Percentiles rank a stretch among this genome's conserved stretches.
Evolutionary conservation across 202 grass and related monocot species (phyloP).

Genomic region (Dendrocalamus latiflorus): DNA sequence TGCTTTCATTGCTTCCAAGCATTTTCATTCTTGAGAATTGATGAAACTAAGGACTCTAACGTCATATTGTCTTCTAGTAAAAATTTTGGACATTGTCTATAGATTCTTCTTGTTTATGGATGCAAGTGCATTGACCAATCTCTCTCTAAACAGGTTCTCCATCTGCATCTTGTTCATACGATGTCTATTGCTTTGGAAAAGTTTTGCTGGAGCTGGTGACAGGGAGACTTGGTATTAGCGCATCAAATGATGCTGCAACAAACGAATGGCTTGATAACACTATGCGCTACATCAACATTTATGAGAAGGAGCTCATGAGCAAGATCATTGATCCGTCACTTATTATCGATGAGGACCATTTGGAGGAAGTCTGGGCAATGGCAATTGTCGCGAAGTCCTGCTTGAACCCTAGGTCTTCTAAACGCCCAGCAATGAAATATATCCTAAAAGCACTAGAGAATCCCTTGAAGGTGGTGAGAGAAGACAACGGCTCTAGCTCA

Average conservation of each 20-base stretch:
- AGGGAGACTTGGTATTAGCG: conserved; percentile 66
- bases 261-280: no score
- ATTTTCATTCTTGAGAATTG: background rate
- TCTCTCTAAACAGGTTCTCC: conserved; percentile 59
- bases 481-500: conserved; percentile 71
- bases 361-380: conserved; percentile 99
- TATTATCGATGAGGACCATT: conserved; percentile 90
- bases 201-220: conserved; percentile 91
- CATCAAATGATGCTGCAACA: no score
- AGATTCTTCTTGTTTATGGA: background rate
- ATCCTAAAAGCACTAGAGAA: conserved; percentile 93
- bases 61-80: background rate
- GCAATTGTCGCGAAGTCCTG: conserved; percentile 94
- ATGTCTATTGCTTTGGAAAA: conserved; percentile 88
- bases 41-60: background rate
- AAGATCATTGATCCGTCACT: conserved; percentile 85
- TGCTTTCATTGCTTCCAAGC: background rate
- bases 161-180: conserved; percentile 64
- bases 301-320: no score
- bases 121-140: background rate
- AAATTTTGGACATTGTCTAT: background rate
- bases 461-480: conserved; percentile 88
- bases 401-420: conserved; percentile 78
- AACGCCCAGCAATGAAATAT: conserved; percentile 71
- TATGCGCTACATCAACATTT: no score